Evolutionary conservation across 768 basidiomycete genomes (phyloP).

Genomic region (Hericium rajendrae): DNA sequence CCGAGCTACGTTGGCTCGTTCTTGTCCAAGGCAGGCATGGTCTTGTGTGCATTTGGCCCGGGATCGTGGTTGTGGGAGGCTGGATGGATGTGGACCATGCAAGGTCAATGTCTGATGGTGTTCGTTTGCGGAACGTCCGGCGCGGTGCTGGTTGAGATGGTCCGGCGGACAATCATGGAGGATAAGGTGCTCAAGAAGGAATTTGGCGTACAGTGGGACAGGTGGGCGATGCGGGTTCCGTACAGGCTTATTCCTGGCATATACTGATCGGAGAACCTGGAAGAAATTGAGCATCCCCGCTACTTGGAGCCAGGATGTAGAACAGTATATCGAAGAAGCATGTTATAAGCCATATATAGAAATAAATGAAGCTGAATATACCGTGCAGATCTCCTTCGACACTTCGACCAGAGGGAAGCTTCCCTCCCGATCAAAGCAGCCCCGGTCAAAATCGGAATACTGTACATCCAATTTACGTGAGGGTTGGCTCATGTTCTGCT

Average conservation of each 20-base stretch:
- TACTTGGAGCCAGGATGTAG: too few species aligned
- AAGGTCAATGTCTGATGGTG: not conserved
- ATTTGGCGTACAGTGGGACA: slow-evolving; percentile 1
- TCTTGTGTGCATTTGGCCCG: slow-evolving; percentile 11
- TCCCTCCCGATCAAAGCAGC: too few species aligned
- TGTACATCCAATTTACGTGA: too few species aligned
- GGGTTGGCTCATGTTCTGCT: too few species aligned
- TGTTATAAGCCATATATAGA: too few species aligned
- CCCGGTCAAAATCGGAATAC: too few species aligned
- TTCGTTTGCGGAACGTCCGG: not conserved
- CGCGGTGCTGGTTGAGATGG: not conserved
- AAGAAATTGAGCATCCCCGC: too few species aligned
- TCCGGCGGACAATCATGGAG: not conserved
- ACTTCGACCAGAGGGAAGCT: too few species aligned
- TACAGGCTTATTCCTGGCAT: not conserved
- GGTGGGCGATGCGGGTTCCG: not conserved
- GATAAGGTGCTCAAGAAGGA: not conserved
- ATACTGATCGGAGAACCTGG: not conserved
- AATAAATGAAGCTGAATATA: too few species aligned
- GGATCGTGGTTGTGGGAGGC: slow-evolving; percentile 10
- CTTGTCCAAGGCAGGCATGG: slow-evolving; percentile 9
- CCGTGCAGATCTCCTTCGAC: too few species aligned
- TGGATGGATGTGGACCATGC: slow-evolving; percentile 1
- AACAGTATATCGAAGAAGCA: too few species aligned
- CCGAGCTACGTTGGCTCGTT: slow-evolving; percentile 15